Evolutionary conservation across 2,329 filamentous ascomycete genomes (phyloP), one percentile per base, ranked within the genome.

Genomic region (Phaeosphaeriaceae sp.): DNA sequence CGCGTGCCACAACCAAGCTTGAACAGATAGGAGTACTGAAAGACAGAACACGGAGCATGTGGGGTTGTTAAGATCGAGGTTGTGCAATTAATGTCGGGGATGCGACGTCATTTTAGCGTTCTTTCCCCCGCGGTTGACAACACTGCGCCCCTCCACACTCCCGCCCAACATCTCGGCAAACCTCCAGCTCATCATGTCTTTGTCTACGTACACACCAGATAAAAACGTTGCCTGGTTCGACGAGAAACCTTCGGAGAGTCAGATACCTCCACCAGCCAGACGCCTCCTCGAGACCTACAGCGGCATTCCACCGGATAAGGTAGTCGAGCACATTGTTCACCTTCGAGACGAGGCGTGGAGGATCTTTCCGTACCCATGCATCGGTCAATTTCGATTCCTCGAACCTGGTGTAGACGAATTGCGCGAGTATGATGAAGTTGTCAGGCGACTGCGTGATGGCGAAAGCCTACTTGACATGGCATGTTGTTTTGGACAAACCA

Each of bases 401-500:
- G 67, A 75, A 9, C 58, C 71, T 24, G 68, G 61, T 40, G 59
- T 77, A 19, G 57, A 57, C 7, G 51, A 65, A 3, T 53, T 59
- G 5, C 25, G 58, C 3, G 68, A 68, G 50, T 73, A 72, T 47
- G 21, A 58, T 5, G 69, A 75, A n/a, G 48, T 73, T 11, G 51
- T 76, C n/a, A 31, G 64, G 24, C 67, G 71, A n/a, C 57, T 76
- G 2, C 55, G 57, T 21, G 48, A 66, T 42, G 72, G 72, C 19
- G 61, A 76, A 41, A 66, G 63, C 25, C 47, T 76, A 7, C 70
- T 82, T 19, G 80, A 83, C 52, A 71, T 78, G 53, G 80, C 78
- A 9, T 82, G 80, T 68, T 81, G 79, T 61, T 77, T 82, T 54
- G 80, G 79, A 11, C 77, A 82, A 44, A 77, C 78, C 20, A 70